Evolutionary conservation across 176 grass and related monocot species (phyloP).

Genomic region (Cenchrus americanus): DNA sequence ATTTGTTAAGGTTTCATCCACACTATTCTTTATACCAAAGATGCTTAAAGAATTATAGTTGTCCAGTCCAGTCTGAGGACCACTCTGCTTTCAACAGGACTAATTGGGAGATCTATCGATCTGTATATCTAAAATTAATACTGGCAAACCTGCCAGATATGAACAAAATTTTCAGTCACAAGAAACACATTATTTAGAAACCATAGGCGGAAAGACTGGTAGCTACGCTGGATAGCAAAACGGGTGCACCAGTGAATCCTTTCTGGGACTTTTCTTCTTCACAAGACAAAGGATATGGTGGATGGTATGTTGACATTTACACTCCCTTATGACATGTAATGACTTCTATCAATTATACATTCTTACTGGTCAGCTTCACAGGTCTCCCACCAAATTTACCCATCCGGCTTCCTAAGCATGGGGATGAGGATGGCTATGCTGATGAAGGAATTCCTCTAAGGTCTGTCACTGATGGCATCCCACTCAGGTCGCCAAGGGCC

Average conservation of each 20-base stretch:
- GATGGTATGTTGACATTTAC: slow-evolving; percentile 59
- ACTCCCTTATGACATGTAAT: slow-evolving; percentile 26
- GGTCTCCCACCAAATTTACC: slow-evolving; percentile 54
- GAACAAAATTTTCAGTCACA: not conserved
- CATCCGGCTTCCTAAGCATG: slow-evolving; percentile 68
- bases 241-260: slow-evolving; percentile 40
- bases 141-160: not conserved
- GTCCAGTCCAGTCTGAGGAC: not conserved
- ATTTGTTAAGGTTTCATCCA: slow-evolving; percentile 19
- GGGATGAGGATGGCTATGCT: slow-evolving; percentile 60
- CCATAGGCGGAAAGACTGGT: not conserved
- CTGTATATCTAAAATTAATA: not conserved
- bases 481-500: slow-evolving; percentile 72
- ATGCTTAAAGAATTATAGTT: not conserved
- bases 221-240: slow-evolving; percentile 3
- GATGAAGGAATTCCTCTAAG: slow-evolving; percentile 84
- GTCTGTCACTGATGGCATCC: slow-evolving; percentile 72
- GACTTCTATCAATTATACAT: slow-evolving; percentile 1
- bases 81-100: not conserved
- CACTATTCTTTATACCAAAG: not conserved
- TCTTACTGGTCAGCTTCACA: slow-evolving; percentile 30
- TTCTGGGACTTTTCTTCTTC: slow-evolving; percentile 98
- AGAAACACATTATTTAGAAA: not conserved
- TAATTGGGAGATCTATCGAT: not conserved
- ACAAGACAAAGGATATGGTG: slow-evolving; percentile 93